Evolutionary conservation across 441 rosid species (phyloP), one percentile per base, ranked within the genome.

Genomic region (Syzygium malaccense): DNA sequence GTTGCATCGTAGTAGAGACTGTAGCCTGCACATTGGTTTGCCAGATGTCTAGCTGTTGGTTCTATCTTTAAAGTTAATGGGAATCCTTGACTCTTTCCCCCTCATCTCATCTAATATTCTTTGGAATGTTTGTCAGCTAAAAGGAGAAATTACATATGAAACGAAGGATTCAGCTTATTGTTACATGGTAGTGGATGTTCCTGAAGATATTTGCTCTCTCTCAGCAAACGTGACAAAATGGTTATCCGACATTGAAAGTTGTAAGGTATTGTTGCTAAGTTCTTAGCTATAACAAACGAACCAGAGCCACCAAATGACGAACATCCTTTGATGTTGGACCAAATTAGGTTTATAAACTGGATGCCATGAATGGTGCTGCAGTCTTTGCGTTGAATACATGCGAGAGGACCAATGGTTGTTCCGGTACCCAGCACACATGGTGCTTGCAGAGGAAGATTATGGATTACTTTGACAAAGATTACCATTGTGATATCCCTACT

Each of bases 131-230:
- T 88, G 91, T 91, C 92, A 97, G 99, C 91, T 92, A 89, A 95
- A 93, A 90, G 98, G 99, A 88, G 98, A 98, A 93, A 93, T 98
- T 91, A 95, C 96, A 62, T 98, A 95, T 60, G 97, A 95, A 90
- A 58, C 90, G 89, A 98, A 95, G 93, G 98, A 98, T 90, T 95
- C 95, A 7, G 98, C 98, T 87, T 96, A 90, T 90, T 98, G 96
- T 92, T 98, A 94, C 93, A 93, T 91, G 86, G 90, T 95, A 87
- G 88, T 92, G 89, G 85, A 95, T 86, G 86, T 90, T 87, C 99
- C 99, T 45, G 87, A 58, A 88, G 96, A 97, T 75, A 91, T 97
- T 68, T 94, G 96, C 89, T 93, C 93, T 53, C 94, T 96, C 90
- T 93, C 98, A 20, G 93, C 91, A 87, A 93, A 93, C 75, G 94